Evolutionary conservation across 2,329 filamentous ascomycete genomes (phyloP).

Genomic region (Arthrobotrys pseudoclavata): DNA sequence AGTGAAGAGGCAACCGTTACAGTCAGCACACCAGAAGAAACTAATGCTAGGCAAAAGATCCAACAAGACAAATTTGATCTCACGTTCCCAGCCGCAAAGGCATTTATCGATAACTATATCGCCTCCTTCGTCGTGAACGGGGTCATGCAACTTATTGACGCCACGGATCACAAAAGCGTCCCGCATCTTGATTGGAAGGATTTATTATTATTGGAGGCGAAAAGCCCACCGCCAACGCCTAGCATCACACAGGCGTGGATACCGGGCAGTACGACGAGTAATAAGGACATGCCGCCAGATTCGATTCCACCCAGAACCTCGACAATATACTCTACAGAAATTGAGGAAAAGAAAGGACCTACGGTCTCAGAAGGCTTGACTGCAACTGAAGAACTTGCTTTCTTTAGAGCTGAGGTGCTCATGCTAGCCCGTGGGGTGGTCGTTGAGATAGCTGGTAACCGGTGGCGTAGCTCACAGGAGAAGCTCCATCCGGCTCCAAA

Average conservation of each 20-base stretch:
- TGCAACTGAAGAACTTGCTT: constrained; percentile 85
- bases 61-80: constrained; percentile 62
- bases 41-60: constrained; percentile 63
- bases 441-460: constrained; percentile 78
- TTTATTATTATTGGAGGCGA: constrained; percentile 39
- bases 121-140: constrained; percentile 79
- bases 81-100: constrained; percentile 66
- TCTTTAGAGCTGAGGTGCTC: constrained; percentile 84
- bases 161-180: constrained; percentile 54
- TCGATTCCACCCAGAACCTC: constrained; percentile 43
- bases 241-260: constrained; percentile 50
- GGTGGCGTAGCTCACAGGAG: constrained; percentile 68
- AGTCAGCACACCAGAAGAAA: constrained; percentile 5
- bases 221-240: constrained; percentile 54
- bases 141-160: constrained; percentile 55
- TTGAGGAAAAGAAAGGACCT: constrained; percentile 69
- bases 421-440: constrained; percentile 83
- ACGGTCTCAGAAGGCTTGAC: constrained; percentile 68
- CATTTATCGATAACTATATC: constrained; percentile 79
- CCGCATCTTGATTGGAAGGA: constrained; percentile 57
- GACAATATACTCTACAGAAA: constrained; percentile 64
- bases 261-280: constrained; percentile 9
- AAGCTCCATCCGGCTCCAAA: constrained; percentile 61
- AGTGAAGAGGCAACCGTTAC: constrained; percentile 65
- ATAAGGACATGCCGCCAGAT: constrained; percentile 42